phyloP scores from a whole-genome alignment of 257 asterid species.

The Solanum neorickii region DNA sequence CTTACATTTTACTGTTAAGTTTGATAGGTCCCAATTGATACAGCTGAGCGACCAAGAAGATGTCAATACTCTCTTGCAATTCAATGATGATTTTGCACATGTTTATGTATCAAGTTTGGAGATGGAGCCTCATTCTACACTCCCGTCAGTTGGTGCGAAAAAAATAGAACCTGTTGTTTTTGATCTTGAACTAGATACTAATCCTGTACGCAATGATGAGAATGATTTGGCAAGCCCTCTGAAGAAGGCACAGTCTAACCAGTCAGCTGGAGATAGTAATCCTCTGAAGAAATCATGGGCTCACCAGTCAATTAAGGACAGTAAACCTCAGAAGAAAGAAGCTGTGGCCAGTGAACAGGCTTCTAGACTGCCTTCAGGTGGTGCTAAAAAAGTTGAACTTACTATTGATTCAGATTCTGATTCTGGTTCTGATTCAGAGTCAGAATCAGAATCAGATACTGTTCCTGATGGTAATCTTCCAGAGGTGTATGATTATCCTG shows the following conservation, averaged over 20 bases:
- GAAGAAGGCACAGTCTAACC: constrained; percentile 13
- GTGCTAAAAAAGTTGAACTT: constrained; percentile 14
- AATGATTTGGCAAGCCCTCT: constrained; percentile 18
- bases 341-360: background rate
- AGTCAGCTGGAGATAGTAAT: constrained; percentile 9
- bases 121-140: background rate
- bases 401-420: constrained; percentile 22
- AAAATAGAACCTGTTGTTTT: constrained; percentile 21
- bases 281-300: constrained; percentile 14
- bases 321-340: constrained; percentile 7
- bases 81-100: constrained; percentile 1
- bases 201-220: constrained; percentile 15
- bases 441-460: constrained; percentile 6
- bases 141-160: background rate
- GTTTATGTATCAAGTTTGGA: background rate
- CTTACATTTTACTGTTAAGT: background rate
- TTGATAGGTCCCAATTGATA: constrained; percentile 2
- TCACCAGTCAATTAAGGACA: constrained; percentile 9
- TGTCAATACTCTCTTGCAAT: background rate
- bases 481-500: constrained; percentile 15
- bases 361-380: background rate
- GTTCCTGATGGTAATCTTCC: background rate
- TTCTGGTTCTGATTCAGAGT: background rate
- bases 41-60: background rate
- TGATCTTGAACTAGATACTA: constrained; percentile 16